phyloP scores from a whole-genome alignment of 768 basidiomycete species.

The Pulveroboletus sp. region DNA sequence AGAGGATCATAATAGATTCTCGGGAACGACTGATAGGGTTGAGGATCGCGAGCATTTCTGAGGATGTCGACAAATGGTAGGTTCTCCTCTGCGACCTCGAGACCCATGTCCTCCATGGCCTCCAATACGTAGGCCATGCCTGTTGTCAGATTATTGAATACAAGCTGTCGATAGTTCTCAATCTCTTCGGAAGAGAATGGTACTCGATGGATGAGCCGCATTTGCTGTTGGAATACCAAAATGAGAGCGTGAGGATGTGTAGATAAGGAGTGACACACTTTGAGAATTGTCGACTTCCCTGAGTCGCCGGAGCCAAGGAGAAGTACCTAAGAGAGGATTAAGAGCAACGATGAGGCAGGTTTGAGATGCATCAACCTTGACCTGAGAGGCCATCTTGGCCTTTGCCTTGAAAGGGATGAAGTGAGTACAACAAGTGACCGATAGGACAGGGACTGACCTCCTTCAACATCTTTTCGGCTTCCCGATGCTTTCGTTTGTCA shows the following conservation, averaged over 20 bases:
- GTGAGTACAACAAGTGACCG: not conserved
- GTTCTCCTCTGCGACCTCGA: conserved; percentile 65
- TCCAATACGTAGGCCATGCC: conserved; percentile 82
- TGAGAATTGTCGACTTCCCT: conserved; percentile 89
- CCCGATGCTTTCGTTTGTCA: conserved; percentile 59
- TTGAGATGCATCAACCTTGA: conserved; percentile 59
- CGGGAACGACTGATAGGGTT: conserved; percentile 81
- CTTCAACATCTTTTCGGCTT: conserved; percentile 73
- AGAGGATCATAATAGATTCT: conserved; percentile 61
- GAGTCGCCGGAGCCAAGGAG: conserved; percentile 91
- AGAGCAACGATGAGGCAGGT: not conserved
- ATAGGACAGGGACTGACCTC: conserved; percentile 47
- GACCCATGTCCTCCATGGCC: conserved; percentile 85
- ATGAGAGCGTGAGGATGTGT: not conserved
- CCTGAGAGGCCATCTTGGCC: conserved; percentile 63
- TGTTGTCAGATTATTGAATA: conserved; percentile 87
- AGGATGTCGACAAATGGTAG: conserved; percentile 56
- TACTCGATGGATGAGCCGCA: conserved; percentile 89
- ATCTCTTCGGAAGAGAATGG: conserved; percentile 80
- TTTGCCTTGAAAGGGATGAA: conserved; percentile 52
- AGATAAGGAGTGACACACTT: conserved; percentile 43
- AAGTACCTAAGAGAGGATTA: conserved; percentile 52
- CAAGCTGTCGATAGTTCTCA: conserved; percentile 86
- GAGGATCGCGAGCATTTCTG: conserved; percentile 64
- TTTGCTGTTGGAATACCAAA: conserved; percentile 57